These are phyloP conservation scores for Tetracladium maxilliforme DNA, from an alignment of 2,329 filamentous ascomycete genomes.

Conservation along the genomic window DNA sequence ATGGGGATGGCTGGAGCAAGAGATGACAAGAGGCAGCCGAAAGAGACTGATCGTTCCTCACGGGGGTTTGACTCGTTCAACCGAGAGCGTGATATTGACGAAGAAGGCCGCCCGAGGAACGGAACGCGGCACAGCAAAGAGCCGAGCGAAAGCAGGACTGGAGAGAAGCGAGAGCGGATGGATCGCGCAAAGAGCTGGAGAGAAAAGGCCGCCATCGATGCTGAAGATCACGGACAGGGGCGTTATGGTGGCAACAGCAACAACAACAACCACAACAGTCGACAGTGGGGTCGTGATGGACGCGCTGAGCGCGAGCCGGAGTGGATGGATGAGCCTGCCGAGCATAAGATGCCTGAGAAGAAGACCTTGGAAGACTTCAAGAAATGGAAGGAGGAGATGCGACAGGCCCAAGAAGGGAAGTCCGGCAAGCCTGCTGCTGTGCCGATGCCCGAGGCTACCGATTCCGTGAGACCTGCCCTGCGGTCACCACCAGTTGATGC, in stretches of 20 bases:
- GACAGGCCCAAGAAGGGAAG: conserved; percentile 17
- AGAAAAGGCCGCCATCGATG: too few relatives aligned
- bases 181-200: too few relatives aligned
- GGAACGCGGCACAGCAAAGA: conserved; percentile 24
- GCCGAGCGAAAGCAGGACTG: conserved; percentile 19
- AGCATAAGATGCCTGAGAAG: conserved; percentile 52
- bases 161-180: too few relatives aligned
- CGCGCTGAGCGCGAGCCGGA: conserved; percentile 71
- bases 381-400: conserved; percentile 84
- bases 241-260: conserved; percentile 28
- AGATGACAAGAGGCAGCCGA: too few relatives aligned
- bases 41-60: conserved; percentile 27
- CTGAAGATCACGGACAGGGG: conserved; percentile 52
- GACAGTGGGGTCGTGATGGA: conserved; percentile 37
- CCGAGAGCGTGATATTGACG: conserved; percentile 32
- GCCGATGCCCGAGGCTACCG: conserved; percentile 23
- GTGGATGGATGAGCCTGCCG: conserved; percentile 68
- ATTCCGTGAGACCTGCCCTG: too few relatives aligned
- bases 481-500: conserved; percentile 41
- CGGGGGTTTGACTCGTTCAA: conserved; percentile 34
- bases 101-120: too few relatives aligned
- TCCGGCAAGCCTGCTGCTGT: conserved; percentile 18
- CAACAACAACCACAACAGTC: conserved; percentile 27
- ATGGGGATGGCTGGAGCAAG: conserved; percentile 37
- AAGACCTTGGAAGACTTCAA: conserved; percentile 87